These are phyloP conservation scores for Fusarium begoniae DNA, from an alignment of 2,329 filamentous ascomycete species.

Conservation along the genomic window DNA sequence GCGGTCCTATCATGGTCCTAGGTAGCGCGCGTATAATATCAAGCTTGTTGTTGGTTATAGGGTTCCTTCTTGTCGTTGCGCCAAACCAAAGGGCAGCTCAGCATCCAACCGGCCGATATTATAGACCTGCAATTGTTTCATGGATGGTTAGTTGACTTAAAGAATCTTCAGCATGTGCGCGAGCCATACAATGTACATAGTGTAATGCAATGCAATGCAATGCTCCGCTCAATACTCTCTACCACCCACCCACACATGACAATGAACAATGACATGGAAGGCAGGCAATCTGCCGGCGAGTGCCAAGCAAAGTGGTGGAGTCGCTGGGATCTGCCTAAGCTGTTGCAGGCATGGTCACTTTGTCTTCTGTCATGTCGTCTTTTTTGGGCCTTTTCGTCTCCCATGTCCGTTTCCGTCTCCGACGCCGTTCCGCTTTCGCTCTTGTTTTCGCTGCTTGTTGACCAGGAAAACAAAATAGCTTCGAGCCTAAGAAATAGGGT, in stretches of 20 bases:
- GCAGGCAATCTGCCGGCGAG: conserved; percentile 26
- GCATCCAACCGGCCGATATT: not conserved
- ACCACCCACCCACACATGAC: not conserved
- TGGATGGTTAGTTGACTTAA: not conserved
- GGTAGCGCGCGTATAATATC: conserved; percentile 15
- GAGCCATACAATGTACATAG: not conserved
- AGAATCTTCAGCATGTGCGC: conserved; percentile 19
- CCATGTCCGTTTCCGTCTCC: conserved; percentile 26
- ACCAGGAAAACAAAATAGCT: not conserved
- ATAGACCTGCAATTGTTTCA: not conserved
- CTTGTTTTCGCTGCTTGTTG: not conserved
- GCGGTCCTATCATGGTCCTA: conserved; percentile 22
- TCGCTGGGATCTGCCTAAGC: conserved; percentile 20
- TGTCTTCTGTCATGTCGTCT: conserved; percentile 19
- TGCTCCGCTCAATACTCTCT: conserved; percentile 16
- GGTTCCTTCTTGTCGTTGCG: not conserved
- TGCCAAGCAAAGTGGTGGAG: conserved; percentile 28
- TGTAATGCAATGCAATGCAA: not conserved
- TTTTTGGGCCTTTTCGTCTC: conserved; percentile 19
- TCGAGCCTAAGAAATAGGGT: not conserved
- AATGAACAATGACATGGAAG: conserved; percentile 9
- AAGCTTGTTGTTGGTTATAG: conserved; percentile 1
- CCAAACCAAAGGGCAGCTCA: not conserved
- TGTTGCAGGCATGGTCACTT: conserved; percentile 17
- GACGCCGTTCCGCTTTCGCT: conserved; percentile 8